Evolutionary conservation across 129 eudicot genomes (phyloP).

Genomic region (Artemisia tridentata): DNA sequence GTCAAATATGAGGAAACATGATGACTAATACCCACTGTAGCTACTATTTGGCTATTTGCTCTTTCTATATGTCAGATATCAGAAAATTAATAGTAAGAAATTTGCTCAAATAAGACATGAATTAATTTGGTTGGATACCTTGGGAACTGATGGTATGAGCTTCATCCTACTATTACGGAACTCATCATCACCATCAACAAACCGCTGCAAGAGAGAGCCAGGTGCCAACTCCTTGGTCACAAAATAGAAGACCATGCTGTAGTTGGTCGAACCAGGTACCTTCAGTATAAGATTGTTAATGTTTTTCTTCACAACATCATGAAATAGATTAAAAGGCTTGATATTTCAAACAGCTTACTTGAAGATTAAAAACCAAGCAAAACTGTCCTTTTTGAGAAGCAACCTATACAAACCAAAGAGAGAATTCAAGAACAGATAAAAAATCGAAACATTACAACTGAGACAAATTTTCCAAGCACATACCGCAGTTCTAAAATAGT

Average conservation of each 20-base stretch:
- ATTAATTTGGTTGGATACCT: conserved; percentile 40
- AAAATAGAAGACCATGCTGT: conserved; percentile 95
- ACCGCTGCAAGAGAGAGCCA: conserved; percentile 89
- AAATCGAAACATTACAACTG: neutral
- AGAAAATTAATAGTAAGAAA: neutral
- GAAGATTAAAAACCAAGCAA: conserved; percentile 73
- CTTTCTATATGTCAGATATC: neutral
- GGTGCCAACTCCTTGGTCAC: conserved; percentile 67
- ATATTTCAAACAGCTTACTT: conserved; percentile 58
- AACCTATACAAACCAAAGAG: conserved; percentile 49
- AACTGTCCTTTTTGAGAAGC: conserved; percentile 89
- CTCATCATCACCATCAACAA: conserved; percentile 99
- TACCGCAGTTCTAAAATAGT: neutral
- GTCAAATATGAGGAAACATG: neutral
- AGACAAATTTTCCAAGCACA: no score
- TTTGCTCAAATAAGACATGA: neutral
- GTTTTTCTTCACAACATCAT: neutral
- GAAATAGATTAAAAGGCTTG: conserved; percentile 6
- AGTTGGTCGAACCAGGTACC: conserved; percentile 97
- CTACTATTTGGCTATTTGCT: neutral
- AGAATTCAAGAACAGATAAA: neutral
- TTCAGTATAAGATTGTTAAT: conserved; percentile 29
- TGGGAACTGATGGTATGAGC: conserved; percentile 95
- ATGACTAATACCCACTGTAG: neutral
- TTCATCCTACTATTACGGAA: conserved; percentile 94